Evolutionary conservation across 306 rosid genomes (phyloP), one percentile per base, ranked within the genome.

Genomic region (Prunus mira): DNA sequence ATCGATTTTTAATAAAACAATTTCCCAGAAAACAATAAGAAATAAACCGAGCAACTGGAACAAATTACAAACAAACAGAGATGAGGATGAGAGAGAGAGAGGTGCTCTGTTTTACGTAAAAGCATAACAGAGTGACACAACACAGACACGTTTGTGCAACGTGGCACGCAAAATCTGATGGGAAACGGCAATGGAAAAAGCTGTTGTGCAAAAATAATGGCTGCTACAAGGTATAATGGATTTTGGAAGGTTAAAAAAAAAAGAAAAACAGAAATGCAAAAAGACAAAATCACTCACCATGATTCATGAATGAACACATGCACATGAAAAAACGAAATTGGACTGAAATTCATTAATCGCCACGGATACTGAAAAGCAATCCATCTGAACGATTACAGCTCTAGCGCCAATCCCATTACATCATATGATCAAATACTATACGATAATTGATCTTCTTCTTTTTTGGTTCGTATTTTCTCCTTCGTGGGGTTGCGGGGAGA

Each of bases 301-400:
- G 20, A 5, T 34, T 34, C 41, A 30, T 15, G 32, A 13, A 62
- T 28, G 50, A 8, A 27, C 28, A 41, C 12, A 28, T 27, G 19
- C 41, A 62, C 55, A 45, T 71, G 66, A 2, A 65, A 49, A 71
- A 64, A 58, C 18, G 51, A 81, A 46, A 25, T 62, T 54, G 78
- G 81, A 81, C 75, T 38, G 81, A 72, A 76, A 58, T 65, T 82
- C 85, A 82, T 82, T 76, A 82, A 72, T 82, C 78, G 82, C 82
- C 81, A 66, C 70, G 76, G 76, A 72, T 63, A 63, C 17, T 82
- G 50, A 72, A 77, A 72, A 67, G 66, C 71, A 74, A 77, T 63
- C 85, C 71, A 57, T 77, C 76, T 82, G 46, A 82, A 82, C 78
- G 81, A 60, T 76, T 77, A 65, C 69, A 65, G 50, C 69, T 72